Base-by-base conservation (phyloP, 371 early-diverging fungal species). In the Rhizopus delemar region DNA sequence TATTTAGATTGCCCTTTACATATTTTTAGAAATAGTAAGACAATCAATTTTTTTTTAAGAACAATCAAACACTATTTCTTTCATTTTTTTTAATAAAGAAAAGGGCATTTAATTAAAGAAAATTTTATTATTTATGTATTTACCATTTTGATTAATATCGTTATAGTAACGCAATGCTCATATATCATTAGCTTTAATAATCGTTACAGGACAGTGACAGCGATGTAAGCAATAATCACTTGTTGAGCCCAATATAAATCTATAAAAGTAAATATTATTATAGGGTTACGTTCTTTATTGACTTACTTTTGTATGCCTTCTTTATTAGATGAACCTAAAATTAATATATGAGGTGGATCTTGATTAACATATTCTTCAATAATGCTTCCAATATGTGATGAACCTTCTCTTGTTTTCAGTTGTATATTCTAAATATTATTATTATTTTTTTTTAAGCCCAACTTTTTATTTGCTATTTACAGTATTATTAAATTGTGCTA, bases 181-280 rank as follows among this genome's bases (percentile, higher is more conserved):
- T 3, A 32, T n/a, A 22, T 31, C 12, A 16, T 41, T n/a, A 16
- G 28, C 33, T 56, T 65, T 67, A 29, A 68, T 53, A 22, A 70
- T 54, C 1, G 65, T 68, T n/a, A 73, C 70, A 12, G 73, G 68
- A 39, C 73, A 73, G 5, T 70, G 41, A 32, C 73, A 73, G 12
- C 57, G 59, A 48, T 69, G 70, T 22, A 73, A 41, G 35, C 73
- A 73, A 46, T 69, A 62, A 34, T 73, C 73, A 52, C 73, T 73
- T 0, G 66, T 66, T 13, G 73, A 73, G 5, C 73, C 73, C 12
- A 73, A 41, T 8, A 69, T 60, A 29, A 56, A 62, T 50, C 73
- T 73, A 51, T 38, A 22, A 57, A 38, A 46, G 2, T 46, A 57
- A 43, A 8, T 9, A 38, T 13, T 38, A 36, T 36, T 43, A 38